Evolutionary conservation across 805 yeast species (phyloP).

Genomic region (Wickerhamiella hasegawae): DNA sequence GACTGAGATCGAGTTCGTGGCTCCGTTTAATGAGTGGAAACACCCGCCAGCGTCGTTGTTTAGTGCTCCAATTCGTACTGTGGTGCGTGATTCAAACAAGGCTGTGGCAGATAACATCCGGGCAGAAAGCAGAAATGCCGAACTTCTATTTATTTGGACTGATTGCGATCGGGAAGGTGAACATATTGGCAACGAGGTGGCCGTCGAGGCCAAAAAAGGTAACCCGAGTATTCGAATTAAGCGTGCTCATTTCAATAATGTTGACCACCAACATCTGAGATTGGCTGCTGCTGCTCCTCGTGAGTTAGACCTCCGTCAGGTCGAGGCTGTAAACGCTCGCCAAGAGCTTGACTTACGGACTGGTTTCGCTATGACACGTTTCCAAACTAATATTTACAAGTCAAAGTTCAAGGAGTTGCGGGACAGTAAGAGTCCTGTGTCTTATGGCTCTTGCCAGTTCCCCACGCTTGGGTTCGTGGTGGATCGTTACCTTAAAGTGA

Average conservation of each 20-base stretch:
- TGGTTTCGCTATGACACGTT: constrained; percentile 78
- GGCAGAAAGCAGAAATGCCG: constrained; percentile 43
- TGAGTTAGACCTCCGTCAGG: constrained; percentile 46
- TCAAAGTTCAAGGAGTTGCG: constrained; percentile 18
- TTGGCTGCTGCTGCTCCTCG: constrained; percentile 60
- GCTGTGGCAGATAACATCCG: constrained; percentile 51
- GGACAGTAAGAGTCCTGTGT: constrained; percentile 27
- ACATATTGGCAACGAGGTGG: constrained; percentile 73
- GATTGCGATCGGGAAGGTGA: constrained; percentile 98
- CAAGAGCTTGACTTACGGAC: constrained; percentile 77
- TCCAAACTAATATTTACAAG: constrained; percentile 36
- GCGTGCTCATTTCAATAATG: constrained; percentile 78
- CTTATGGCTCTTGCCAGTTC: constrained; percentile 91
- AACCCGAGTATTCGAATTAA: constrained; percentile 37
- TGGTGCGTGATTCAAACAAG: constrained; percentile 26
- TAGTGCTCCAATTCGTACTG: constrained; percentile 43
- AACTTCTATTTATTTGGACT: constrained; percentile 82
- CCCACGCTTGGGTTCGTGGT: constrained; percentile 96
- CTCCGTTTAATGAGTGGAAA: constrained; percentile 46
- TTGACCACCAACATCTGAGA: constrained; percentile 56
- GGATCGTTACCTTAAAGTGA: constrained; percentile 67
- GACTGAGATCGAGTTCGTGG: constrained; percentile 46
- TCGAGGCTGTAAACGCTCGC: constrained; percentile 74
- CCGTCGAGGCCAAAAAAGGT: constrained; percentile 43
- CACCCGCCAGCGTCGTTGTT: constrained; percentile 51